Evolutionary conservation across 805 yeast genomes (phyloP), one percentile per base, ranked within the genome.

Genomic region (Vanderwaltozyma tropicalis): DNA sequence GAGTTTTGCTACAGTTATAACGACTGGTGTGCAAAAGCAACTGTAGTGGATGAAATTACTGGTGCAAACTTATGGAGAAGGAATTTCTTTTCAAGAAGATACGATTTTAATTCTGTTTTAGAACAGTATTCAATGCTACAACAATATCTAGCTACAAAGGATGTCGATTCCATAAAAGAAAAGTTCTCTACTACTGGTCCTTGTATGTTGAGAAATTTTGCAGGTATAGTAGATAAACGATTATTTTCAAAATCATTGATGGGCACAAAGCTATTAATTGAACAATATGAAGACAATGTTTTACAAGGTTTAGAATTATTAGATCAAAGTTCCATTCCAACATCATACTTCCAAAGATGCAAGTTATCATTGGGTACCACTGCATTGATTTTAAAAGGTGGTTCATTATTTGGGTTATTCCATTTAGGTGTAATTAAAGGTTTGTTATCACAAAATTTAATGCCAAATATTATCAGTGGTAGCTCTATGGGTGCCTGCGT

Each of bases 401-500:
- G 98, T 2, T 82, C 96, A 0, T 63, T 92, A 17, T 92, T 89
- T 63, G 97, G 98, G 0, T 64, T 92, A 43, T 88, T 95, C 50
- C 98, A 92, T 58, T 55, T 92, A 26, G 98, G 98, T 2, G 95
- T 88, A 1, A 83, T 89, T 8, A 80, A 81, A 44, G 89, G 92
- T 0, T 65, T 92, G n/a, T 73, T 80, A 42, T 71, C 72, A 45
- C 77, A 80, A 44, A 80, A 82, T 1, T 62, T 88, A 28, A 64
- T 92, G 36, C 98, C 98, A 0, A 64, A 81, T 30, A 82, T 92
- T 2, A 76, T 89, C 17, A 83, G 89, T 6, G 98, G 98, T 0
- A 81, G 88, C 40, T 92, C 96, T 0, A 82, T 86, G 42, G 98
- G 98, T 1, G 94, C 97, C 0, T 80, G 88, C 1, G 87, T 88